phyloP scores from a whole-genome alignment of 78 protist species.

The Isochrysis galbana region DNA sequence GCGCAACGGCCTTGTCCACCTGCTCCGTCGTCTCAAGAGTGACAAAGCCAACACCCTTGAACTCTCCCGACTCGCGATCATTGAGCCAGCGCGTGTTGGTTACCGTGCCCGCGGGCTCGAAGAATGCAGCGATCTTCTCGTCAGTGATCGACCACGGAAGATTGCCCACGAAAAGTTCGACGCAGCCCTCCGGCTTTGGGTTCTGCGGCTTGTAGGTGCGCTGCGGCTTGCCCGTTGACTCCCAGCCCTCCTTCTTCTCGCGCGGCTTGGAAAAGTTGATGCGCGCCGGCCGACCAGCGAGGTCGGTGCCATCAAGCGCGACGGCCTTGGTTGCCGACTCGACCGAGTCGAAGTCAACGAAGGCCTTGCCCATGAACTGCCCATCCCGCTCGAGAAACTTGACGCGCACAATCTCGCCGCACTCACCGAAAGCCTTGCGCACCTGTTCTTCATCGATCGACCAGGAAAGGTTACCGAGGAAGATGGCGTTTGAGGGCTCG shows the following conservation, averaged over 20 bases:
- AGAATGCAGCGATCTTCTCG: background rate
- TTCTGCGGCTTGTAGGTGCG: background rate
- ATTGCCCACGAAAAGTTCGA: background rate
- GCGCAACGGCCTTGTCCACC: too few species aligned
- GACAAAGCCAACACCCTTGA: slow-evolving; percentile 3
- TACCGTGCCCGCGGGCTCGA: background rate
- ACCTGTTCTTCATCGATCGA: background rate
- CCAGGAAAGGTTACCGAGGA: background rate
- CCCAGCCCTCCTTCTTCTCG: too few species aligned
- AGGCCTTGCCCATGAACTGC: background rate
- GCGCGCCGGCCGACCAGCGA: background rate
- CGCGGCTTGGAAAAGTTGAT: background rate
- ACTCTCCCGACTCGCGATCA: background rate
- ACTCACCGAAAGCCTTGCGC: background rate
- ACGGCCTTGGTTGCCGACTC: too few species aligned
- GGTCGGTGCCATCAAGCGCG: background rate
- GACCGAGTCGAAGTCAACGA: background rate
- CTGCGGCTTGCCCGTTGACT: background rate
- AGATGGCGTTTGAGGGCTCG: background rate
- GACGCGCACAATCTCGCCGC: background rate
- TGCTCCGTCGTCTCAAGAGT: background rate
- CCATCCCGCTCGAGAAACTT: background rate
- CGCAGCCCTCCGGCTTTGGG: slow-evolving; percentile 20
- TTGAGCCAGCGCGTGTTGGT: background rate
- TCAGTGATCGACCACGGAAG: background rate